A percentile compares a stretch with the other conserved stretches of the same genome.
These are phyloP conservation scores for Anaeramoeba ignava DNA, from an alignment of 78 protist genomes.

Conservation along the genomic window DNA sequence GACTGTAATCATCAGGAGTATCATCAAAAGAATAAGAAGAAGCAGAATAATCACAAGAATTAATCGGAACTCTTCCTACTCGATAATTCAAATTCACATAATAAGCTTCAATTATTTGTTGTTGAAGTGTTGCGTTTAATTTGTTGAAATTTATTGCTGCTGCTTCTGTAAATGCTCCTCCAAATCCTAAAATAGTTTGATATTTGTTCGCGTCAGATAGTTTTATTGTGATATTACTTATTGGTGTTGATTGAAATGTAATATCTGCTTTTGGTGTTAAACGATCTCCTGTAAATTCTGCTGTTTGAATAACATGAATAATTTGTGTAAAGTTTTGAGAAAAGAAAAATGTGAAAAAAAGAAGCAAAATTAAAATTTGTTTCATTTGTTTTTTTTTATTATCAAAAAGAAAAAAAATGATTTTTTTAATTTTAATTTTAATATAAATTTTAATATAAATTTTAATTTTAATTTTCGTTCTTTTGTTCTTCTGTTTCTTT, in stretches of 20 bases:
- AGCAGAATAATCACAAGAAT: slow-evolving; percentile 20
- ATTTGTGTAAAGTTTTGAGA: too few species aligned
- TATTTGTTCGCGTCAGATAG: background rate
- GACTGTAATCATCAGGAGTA: slow-evolving; percentile 2
- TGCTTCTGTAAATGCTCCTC: slow-evolving; percentile 41
- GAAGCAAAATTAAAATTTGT: too few species aligned
- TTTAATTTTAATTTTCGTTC: too few species aligned
- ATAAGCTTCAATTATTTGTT: background rate
- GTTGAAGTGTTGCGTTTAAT: background rate
- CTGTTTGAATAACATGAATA: background rate
- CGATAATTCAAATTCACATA: slow-evolving; percentile 13
- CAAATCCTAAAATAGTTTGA: slow-evolving; percentile 31
- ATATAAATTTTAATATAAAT: too few species aligned
- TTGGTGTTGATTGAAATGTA: background rate
- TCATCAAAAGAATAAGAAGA: slow-evolving; percentile 21
- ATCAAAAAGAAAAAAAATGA: too few species aligned
- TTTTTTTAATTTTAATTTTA: too few species aligned
- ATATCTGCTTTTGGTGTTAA: background rate
- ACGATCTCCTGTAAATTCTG: background rate
- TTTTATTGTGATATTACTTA: background rate
- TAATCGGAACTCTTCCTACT: slow-evolving; percentile 28
- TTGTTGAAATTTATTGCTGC: background rate
- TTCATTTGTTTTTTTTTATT: too few species aligned
- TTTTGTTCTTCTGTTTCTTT: too few species aligned
- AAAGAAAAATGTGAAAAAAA: too few species aligned